These are phyloP conservation scores for Boletales sp. DNA, from an alignment of 768 basidiomycete species.

Conservation along the genomic window DNA sequence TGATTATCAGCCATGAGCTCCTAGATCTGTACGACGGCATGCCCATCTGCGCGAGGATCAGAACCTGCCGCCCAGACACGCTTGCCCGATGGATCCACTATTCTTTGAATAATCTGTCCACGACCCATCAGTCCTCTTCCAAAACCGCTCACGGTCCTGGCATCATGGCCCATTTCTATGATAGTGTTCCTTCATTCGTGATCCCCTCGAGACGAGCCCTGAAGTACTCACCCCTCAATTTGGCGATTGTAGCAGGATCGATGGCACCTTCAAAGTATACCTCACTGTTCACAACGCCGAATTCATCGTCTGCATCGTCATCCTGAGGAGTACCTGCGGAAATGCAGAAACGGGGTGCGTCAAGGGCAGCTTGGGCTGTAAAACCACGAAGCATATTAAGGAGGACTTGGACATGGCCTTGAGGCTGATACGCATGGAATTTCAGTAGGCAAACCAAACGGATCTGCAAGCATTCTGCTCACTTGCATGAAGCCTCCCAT, in stretches of 20 bases:
- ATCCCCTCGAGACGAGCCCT: neutral
- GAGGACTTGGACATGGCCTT: conserved; percentile 94
- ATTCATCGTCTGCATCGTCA: conserved; percentile 42
- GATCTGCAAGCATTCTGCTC: conserved; percentile 1
- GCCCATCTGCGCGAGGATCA: conserved; percentile 85
- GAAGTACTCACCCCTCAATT: conserved; percentile 56
- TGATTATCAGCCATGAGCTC: neutral
- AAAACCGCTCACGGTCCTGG: conserved; percentile 58
- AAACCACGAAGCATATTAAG: conserved; percentile 87
- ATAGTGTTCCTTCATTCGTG: conserved; percentile 1
- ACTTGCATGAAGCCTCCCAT: conserved; percentile 94
- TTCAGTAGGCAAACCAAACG: neutral
- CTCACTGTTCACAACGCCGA: conserved; percentile 69
- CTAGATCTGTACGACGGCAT: conserved; percentile 82
- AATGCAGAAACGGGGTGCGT: conserved; percentile 95
- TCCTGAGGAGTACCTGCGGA: conserved; percentile 75
- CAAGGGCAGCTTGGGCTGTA: conserved; percentile 84
- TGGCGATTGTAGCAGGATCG: conserved; percentile 52
- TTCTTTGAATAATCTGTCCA: conserved; percentile 87
- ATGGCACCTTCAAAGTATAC: conserved; percentile 91
- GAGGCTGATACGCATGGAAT: conserved; percentile 53
- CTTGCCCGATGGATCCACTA: conserved; percentile 59
- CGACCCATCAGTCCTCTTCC: conserved; percentile 68
- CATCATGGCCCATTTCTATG: conserved; percentile 88
- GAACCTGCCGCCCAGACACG: conserved; percentile 95